Evolutionary conservation across 495 filamentous ascomycete genomes (phyloP).

Genomic region (Penicillium subrubescens): DNA sequence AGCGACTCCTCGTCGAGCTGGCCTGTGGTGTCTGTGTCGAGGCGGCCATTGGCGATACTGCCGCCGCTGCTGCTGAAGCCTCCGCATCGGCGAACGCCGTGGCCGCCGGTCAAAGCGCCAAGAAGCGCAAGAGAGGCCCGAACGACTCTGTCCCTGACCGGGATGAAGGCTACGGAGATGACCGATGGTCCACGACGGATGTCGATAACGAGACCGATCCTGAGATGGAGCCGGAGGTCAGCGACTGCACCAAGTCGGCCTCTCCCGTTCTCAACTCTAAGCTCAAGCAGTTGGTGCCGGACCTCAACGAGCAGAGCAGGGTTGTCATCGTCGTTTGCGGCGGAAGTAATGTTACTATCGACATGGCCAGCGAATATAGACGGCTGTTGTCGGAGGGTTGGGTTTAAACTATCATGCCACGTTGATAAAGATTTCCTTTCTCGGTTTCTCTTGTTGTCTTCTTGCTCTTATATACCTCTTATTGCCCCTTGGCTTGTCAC

Average conservation of each 20-base stretch:
- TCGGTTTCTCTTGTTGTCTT: conserved; percentile 2
- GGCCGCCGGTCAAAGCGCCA: conserved; percentile 21
- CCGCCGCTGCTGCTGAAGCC: conserved; percentile 14
- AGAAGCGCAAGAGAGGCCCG: conserved; percentile 41
- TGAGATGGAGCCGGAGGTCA: conserved; percentile 25
- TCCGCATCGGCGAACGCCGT: conserved; percentile 16
- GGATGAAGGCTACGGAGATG: conserved; percentile 48
- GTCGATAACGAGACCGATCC: conserved; percentile 29
- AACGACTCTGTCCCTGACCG: conserved; percentile 16
- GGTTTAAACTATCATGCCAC: conserved; percentile 18
- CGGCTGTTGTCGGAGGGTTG: conserved; percentile 48
- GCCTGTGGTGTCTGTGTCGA: conserved; percentile 81
- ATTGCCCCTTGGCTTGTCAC: conserved; percentile 10
- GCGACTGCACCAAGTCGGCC: conserved; percentile 9
- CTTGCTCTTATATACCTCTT: conserved; percentile 11
- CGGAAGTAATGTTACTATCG: conserved; percentile 71
- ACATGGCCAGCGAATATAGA: conserved; percentile 65
- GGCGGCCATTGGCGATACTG: conserved; percentile 47
- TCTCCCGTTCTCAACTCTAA: conserved; percentile 44
- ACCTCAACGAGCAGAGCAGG: conserved; percentile 59
- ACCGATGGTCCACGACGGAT: conserved; percentile 38
- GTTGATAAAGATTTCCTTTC: conserved; percentile 11
- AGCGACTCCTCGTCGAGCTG: conserved; percentile 76
- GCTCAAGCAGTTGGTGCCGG: conserved; percentile 61
- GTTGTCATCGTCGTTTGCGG: conserved; percentile 89